phyloP scores from a whole-genome alignment of 2,329 filamentous ascomycete species.

The Aschersonia sp. region DNA sequence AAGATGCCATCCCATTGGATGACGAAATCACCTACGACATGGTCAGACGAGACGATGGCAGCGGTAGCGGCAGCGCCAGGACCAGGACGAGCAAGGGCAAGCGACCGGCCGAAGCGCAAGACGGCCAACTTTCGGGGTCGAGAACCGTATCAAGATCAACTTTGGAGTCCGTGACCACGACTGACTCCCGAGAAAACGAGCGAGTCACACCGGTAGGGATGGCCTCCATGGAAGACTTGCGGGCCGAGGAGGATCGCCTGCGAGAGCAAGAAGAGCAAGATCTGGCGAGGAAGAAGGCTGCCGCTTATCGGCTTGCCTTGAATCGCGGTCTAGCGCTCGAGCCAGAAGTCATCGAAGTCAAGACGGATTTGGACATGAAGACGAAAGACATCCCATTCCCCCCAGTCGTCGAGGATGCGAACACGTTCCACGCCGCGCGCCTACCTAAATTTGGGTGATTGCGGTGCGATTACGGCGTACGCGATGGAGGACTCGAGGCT shows the following conservation, averaged over 20 bases:
- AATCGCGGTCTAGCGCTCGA: conserved; percentile 27
- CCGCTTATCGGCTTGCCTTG: conserved; percentile 35
- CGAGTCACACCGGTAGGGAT: conserved; percentile 20
- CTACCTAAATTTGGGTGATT: conserved; percentile 38
- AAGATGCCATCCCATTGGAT: conserved; percentile 83
- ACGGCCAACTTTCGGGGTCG: conserved; percentile 18
- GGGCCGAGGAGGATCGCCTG: conserved; percentile 35
- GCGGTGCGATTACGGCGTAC: background rate
- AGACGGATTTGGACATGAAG: conserved; percentile 11
- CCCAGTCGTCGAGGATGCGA: conserved; percentile 1
- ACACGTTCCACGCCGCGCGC: conserved; percentile 40
- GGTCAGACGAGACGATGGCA: conserved; percentile 61
- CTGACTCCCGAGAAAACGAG: conserved; percentile 13
- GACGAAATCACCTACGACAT: conserved; percentile 84
- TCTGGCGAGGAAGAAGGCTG: conserved; percentile 35
- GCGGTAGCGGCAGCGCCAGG: conserved; percentile 49
- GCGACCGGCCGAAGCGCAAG: conserved; percentile 18
- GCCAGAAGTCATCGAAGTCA: conserved; percentile 8
- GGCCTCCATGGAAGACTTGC: conserved; percentile 36
- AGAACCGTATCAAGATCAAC: conserved; percentile 46
- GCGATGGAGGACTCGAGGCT: background rate
- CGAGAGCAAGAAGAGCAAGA: conserved; percentile 37
- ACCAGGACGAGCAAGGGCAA: conserved; percentile 48
- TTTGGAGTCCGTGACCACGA: conserved; percentile 28
- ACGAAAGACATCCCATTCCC: conserved; percentile 14